A percentile compares a stretch with the other conserved stretches of the same genome.
Evolutionary conservation across 805 yeast species (phyloP).

Genomic region (Saturnispora dispora): DNA sequence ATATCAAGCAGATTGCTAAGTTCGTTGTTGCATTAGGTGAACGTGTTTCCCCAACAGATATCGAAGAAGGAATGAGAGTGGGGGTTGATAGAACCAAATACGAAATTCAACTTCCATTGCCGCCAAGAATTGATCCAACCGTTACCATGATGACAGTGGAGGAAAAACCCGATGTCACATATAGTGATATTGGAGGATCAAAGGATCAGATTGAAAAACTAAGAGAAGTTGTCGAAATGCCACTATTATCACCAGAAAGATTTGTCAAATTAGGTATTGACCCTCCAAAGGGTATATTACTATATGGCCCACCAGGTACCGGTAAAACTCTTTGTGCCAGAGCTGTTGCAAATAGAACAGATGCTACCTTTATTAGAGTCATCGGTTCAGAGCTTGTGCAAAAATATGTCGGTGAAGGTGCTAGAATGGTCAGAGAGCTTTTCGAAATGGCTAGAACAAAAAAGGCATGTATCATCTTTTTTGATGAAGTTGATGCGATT

Average conservation of each 20-base stretch:
- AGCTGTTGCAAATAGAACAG: conserved; percentile 98
- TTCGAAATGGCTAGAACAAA: conserved; percentile 99
- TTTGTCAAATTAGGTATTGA: conserved; percentile 95
- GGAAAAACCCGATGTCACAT: conserved; percentile 98
- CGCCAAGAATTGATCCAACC: conserved; percentile 95
- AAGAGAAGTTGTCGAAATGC: conserved; percentile 93
- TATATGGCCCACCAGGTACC: conserved; percentile 98
- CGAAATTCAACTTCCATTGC: conserved; percentile 93
- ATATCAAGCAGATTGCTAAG: conserved; percentile 95
- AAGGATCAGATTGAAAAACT: conserved; percentile 96
- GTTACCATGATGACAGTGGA: conserved; percentile 99
- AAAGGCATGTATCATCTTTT: conserved; percentile 95
- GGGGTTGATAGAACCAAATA: conserved; percentile 97
- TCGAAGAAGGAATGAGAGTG: conserved; percentile 98
- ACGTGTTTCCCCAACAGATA: conserved; percentile 95
- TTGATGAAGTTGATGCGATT: conserved; percentile 97
- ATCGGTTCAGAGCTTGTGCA: conserved; percentile 98
- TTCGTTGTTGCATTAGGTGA: conserved; percentile 96
- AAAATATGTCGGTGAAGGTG: conserved; percentile 99
- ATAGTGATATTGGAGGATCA: conserved; percentile 97
- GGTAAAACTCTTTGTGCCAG: conserved; percentile 98
- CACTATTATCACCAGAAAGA: conserved; percentile 89
- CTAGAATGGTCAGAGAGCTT: conserved; percentile 97
- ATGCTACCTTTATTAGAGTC: conserved; percentile 96
- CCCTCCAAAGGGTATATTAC: conserved; percentile 95